Conservation (phyloP, 1,284 basidiomycete genomes). For the Schizopora paradoxa region DNA sequence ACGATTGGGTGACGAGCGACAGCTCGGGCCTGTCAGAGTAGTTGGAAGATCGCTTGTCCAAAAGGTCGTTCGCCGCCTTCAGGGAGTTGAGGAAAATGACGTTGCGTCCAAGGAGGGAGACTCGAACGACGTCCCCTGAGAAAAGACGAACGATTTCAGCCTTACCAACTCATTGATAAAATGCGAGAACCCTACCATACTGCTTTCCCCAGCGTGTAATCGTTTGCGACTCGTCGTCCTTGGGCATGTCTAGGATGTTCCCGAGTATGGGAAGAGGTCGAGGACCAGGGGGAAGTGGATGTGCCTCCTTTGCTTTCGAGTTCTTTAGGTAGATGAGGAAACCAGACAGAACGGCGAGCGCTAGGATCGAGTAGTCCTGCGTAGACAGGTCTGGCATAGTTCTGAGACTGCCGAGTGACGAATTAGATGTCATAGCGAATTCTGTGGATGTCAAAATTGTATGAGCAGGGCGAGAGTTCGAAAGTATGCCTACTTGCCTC, state of each 20-base stretch:
- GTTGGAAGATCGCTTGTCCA: constrained; percentile 23
- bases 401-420: no score
- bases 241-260: constrained; percentile 1
- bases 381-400: no score
- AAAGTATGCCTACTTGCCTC: no score
- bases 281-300: constrained; percentile 1
- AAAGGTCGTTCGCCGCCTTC: constrained; percentile 20
- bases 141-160: no score
- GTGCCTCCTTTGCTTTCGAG: no score
- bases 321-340: no score
- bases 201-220: constrained; percentile 49
- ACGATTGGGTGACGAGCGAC: constrained; percentile 9
- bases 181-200: constrained; percentile 44
- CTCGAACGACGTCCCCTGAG: constrained; percentile 22
- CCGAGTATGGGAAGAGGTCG: not conserved
- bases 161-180: no score
- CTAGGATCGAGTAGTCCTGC: no score
- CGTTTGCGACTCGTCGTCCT: constrained; percentile 27
- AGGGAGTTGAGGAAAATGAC: constrained; percentile 23
- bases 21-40: constrained; percentile 22
- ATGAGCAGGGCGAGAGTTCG: no score
- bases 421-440: no score
- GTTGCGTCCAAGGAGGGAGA: constrained; percentile 21
- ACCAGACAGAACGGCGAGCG: no score
- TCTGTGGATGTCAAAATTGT: no score